These are phyloP conservation scores for Pseudogymnoascus pannorum DNA, from an alignment of 2,329 filamentous ascomycete genomes.

Conservation along the genomic window DNA sequence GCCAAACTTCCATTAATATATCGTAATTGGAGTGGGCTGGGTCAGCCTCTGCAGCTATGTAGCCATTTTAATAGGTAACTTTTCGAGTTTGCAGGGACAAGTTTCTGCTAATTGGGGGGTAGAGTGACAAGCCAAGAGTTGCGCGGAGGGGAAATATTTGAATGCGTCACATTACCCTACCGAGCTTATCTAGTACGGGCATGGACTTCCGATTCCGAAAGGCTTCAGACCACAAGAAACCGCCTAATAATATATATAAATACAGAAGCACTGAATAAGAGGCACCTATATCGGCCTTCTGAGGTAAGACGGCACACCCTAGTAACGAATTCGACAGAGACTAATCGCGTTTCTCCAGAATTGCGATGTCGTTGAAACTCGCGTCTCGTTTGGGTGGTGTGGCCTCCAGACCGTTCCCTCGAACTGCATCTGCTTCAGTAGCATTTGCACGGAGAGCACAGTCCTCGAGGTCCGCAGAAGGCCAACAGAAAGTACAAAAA, in stretches of 20 bases:
- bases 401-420: constrained; percentile 5
- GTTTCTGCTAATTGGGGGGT: background rate
- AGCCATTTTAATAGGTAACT: background rate
- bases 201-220: constrained; percentile 8
- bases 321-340: constrained; percentile 4
- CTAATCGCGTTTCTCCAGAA: constrained; percentile 2
- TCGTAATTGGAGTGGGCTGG: background rate
- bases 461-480: constrained; percentile 33
- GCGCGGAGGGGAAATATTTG: constrained; percentile 7
- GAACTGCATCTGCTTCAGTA: constrained; percentile 6
- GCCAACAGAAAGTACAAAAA: constrained; percentile 49
- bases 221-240: constrained; percentile 3
- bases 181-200: constrained; percentile 6
- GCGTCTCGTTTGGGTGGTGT: constrained; percentile 8
- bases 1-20: background rate
- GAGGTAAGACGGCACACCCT: constrained; percentile 9
- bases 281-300: constrained; percentile 8
- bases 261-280: constrained; percentile 1
- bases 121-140: constrained; percentile 7
- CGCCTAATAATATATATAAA: constrained; percentile 1
- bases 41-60: background rate
- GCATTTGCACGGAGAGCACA: constrained; percentile 5
- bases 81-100: background rate
- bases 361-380: constrained; percentile 9
- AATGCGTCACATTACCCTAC: constrained; percentile 9